These are phyloP conservation scores for Puccinia novopanici DNA, from an alignment of 1,284 basidiomycete genomes.

Conservation along the genomic window DNA sequence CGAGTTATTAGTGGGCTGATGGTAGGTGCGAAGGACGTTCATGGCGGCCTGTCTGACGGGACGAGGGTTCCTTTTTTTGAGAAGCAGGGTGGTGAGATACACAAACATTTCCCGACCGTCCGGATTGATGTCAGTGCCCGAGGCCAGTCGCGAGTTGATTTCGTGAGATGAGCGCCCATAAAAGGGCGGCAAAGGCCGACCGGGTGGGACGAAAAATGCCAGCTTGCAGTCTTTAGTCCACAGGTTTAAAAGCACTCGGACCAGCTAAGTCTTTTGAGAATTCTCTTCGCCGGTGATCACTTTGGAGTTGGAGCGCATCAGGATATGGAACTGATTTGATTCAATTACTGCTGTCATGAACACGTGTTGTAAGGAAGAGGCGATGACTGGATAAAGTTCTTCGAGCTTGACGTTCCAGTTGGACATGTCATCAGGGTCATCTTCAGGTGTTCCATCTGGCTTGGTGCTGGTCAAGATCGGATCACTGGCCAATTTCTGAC, in stretches of 20 bases:
- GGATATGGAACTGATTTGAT: conserved; percentile 27
- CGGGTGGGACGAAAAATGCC: conserved; percentile 23
- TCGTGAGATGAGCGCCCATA: no score
- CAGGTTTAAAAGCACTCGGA: conserved; percentile 38
- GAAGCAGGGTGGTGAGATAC: no score
- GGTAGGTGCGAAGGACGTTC: conserved; percentile 33
- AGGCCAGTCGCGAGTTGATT: no score
- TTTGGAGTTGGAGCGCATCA: conserved; percentile 43
- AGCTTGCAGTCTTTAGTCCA: conserved; percentile 44
- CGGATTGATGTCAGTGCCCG: no score
- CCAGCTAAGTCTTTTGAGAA: conserved; percentile 26
- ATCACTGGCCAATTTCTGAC: conserved; percentile 33
- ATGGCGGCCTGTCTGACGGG: no score
- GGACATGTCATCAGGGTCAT: conserved; percentile 38
- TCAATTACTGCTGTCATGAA: conserved; percentile 45
- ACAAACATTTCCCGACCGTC: no score
- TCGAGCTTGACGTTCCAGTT: conserved; percentile 47
- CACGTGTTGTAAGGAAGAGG: conserved; percentile 24
- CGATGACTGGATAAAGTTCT: conserved; percentile 43
- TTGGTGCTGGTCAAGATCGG: no score
- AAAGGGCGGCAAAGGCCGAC: no score
- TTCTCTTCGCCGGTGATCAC: conserved; percentile 38
- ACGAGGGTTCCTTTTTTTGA: no score
- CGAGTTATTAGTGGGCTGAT: conserved; percentile 18
- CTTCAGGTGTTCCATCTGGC: conserved; percentile 31